Base-by-base conservation (phyloP, 208 protist species). In the Crithidia fasciculata region DNA sequence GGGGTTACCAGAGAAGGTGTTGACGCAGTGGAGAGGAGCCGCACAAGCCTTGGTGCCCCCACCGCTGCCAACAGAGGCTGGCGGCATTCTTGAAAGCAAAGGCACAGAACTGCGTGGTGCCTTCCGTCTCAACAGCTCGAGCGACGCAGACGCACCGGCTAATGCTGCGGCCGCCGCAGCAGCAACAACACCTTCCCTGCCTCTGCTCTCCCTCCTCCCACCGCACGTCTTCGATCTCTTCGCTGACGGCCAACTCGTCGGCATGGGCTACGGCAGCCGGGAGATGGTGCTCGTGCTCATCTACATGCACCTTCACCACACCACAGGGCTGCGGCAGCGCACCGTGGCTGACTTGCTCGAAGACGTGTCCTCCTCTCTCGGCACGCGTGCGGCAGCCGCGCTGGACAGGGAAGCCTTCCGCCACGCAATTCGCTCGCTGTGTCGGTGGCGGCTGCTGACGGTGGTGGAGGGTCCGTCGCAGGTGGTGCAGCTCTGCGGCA, bases 301-400 rank as follows among this genome's bases (percentile, higher is more conserved):
- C 43, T 89, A 91, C 76, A 78, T 89, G 40, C 82, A 83, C 50
- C 56, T 91, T 2, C 85, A 89, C 28, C 82, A 88, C 59, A 82
- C 80, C 47, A 69, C 59, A 13, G 83, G 84, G 10, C 79, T 90
- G 18, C 41, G 45, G 5, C 39, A 78, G 57, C 86, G 89, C 39
- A 87, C 83, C 2, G 83, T 92, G 4, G 80, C 81, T 4, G 89
- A 94, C 63, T 70, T 94, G 10, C 59, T 94, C 19, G 89, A 92
- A 61, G 89, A 94, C 67, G 83, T 94, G 9, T 81, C 86, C 3
- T 92, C 89, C 2, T 86, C 86, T 1, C 82, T 94, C 53, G 89
- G 89, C 45, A 91, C 86, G 10, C 74, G 78, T 10, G 89, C 89
- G 13, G 89, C 89, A 0, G 84, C 86, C 3, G 81, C 89, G 52